phyloP scores from a whole-genome alignment of 768 basidiomycete species.

The Lactarius evosmus region DNA sequence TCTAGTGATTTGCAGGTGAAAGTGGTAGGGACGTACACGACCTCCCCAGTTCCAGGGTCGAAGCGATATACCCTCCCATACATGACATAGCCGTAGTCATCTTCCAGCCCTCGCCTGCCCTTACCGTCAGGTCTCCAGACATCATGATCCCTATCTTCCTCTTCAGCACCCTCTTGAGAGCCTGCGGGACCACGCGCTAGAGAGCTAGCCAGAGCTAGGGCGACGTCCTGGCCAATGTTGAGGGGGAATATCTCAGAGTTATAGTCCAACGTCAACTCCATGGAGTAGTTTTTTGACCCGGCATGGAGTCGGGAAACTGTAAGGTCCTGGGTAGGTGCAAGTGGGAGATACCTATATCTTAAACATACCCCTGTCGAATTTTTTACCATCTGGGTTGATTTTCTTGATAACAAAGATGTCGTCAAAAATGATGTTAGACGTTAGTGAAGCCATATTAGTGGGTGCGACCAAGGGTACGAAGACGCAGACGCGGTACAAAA shows the following conservation, averaged over 20 bases:
- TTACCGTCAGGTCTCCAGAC: constrained; percentile 86
- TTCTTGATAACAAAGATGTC: constrained; percentile 86
- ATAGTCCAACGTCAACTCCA: constrained; percentile 92
- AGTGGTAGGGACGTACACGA: constrained; percentile 61
- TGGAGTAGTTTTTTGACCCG: constrained; percentile 85
- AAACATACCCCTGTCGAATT: constrained; percentile 89
- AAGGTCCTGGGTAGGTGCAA: constrained; percentile 4
- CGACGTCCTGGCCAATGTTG: constrained; percentile 62
- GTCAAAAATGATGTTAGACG: constrained; percentile 84
- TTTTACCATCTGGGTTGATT: constrained; percentile 91
- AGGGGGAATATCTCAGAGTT: constrained; percentile 89
- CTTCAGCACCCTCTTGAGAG: constrained; percentile 50
- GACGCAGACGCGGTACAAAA: neutral
- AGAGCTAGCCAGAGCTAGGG: constrained; percentile 83
- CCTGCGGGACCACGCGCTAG: constrained; percentile 55
- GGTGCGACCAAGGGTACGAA: neutral
- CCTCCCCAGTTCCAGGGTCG: constrained; percentile 78
- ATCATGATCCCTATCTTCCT: constrained; percentile 70
- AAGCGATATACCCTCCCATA: constrained; percentile 99
- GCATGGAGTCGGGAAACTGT: constrained; percentile 89
- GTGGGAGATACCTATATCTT: constrained; percentile 1
- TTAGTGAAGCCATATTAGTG: constrained; percentile 29
- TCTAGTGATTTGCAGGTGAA: constrained; percentile 22
- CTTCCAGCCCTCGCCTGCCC: constrained; percentile 77
- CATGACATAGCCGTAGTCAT: constrained; percentile 99